Evolutionary conservation across 23 red algal genomes (phyloP).

Genomic region (Gracilaria vermiculophylla): DNA sequence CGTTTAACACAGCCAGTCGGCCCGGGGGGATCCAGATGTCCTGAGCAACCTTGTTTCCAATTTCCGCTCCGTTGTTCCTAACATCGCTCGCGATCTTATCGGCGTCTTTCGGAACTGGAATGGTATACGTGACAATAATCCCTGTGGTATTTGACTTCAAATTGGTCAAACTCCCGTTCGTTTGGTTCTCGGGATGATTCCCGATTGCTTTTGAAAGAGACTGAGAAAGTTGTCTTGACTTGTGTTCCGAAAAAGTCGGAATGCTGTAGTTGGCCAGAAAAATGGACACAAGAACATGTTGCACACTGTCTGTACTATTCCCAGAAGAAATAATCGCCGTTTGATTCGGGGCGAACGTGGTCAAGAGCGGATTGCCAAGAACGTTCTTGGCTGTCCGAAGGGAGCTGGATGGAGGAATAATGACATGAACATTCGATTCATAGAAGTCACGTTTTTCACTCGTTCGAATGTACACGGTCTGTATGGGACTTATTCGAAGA

Average conservation of each 20-base stretch:
- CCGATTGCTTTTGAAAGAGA: not conserved
- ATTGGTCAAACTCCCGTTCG: conserved; percentile 2
- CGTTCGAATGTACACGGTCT: not conserved
- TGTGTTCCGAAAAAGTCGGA: conserved; percentile 27
- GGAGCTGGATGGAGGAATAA: not conserved
- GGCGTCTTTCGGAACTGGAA: not conserved
- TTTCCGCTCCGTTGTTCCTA: not conserved
- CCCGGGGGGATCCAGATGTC: not conserved
- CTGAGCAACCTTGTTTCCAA: not conserved
- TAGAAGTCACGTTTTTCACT: not conserved
- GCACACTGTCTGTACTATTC: too few relatives aligned
- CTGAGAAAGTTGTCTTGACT: conserved; percentile 4
- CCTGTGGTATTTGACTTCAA: not conserved
- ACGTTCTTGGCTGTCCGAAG: not conserved
- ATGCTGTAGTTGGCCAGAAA: conserved; percentile 1
- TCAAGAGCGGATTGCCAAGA: not conserved
- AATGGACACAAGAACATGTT: conserved; percentile 14
- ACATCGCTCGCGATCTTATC: not conserved
- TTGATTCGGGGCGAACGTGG: not conserved
- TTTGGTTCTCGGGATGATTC: not conserved
- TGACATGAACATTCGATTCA: conserved; percentile 21
- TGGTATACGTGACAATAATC: not conserved
- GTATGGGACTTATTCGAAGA: not conserved
- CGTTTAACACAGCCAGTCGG: not conserved
- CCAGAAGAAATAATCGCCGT: not conserved